Evolutionary conservation across 805 yeast genomes (phyloP).

Genomic region (Candida succiphila): DNA sequence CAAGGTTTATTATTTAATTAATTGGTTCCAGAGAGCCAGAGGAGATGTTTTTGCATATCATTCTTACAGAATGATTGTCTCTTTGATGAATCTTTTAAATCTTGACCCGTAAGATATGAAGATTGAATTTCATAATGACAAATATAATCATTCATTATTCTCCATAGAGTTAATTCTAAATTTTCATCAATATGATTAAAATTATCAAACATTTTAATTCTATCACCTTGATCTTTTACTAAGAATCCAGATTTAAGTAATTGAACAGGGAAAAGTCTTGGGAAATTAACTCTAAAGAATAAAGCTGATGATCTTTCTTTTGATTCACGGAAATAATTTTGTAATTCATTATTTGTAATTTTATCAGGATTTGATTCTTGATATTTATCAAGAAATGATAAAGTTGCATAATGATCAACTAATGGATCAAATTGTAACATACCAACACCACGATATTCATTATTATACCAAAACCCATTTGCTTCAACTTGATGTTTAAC

Average conservation of each 20-base stretch:
- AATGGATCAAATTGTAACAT: conserved; percentile 45
- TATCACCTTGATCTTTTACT: conserved; percentile 22
- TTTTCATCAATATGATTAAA: conserved; percentile 9
- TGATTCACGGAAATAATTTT: conserved; percentile 11
- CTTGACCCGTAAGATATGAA: conserved; percentile 15
- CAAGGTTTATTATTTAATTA: neutral
- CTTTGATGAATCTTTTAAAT: conserved; percentile 4
- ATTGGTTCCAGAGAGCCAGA: conserved; percentile 13
- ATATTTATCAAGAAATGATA: conserved; percentile 13
- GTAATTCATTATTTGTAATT: conserved; percentile 9
- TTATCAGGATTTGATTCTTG: conserved; percentile 10
- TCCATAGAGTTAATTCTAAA: conserved; percentile 18
- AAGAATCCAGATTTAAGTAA: conserved; percentile 14
- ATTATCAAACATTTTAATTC: conserved; percentile 18
- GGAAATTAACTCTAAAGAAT: conserved; percentile 23
- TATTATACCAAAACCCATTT: conserved; percentile 32
- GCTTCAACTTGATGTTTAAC: conserved; percentile 36
- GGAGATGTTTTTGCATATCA: conserved; percentile 18
- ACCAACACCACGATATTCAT: conserved; percentile 35
- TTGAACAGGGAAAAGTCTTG: conserved; percentile 22
- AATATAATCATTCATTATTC: conserved; percentile 22
- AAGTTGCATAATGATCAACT: conserved; percentile 24
- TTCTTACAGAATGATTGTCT: conserved; percentile 14
- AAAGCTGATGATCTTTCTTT: conserved; percentile 17
- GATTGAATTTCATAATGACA: conserved; percentile 17